Base-by-base conservation (phyloP, 148 eudicot species). In the Spergularia bocconei region DNA sequence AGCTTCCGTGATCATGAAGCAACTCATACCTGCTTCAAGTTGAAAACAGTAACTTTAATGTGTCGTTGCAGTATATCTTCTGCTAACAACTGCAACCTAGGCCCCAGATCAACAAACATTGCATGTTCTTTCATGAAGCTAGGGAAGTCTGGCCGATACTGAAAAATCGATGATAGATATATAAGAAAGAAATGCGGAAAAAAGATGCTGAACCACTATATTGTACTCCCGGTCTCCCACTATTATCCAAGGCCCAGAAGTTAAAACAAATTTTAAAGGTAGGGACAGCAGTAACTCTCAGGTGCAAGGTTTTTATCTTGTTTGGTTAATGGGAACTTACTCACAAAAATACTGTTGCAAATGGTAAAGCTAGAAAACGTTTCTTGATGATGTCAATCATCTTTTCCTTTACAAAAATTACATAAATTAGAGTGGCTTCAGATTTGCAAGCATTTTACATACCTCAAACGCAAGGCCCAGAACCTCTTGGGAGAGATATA, bases 381-480 rank as follows among this genome's bases (percentile, higher is more conserved):
- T 67, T 20, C 13, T 9, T 44, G 5, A 44, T 44, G 6, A 44
- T 44, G 10, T 44, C 7, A 44, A 44, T 44, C 48, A 44, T 44
- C 36, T 29, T 29, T 44, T 44, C 48, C 10, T 44, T 44, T 2
- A 44, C 7, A 44, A 6, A 44, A 44, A 44, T 44, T 29, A 29
- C 36, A 29, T 29, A 29, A 4, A 29, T 29, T 29, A 29, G 36
- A 29, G 36, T 29, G 33, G 57, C 3, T 20, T 38, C 29, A 68
- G 69, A 52, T 25, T 7, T 20, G 38, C 29, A 68, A 74, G 53
- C 47, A 63, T 3, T 29, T 73, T 60, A 60, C 79, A 65, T 87
- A 94, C 98, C 98, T 92, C 89, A 87, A 90, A 94, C 39, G 91
- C 85, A 50, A 94, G 88, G 72, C 96, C 98, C 79, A 90, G 86